Conservation (phyloP, 2,329 filamentous ascomycete species). For the Lasiodiplodia hormozganensis region DNA sequence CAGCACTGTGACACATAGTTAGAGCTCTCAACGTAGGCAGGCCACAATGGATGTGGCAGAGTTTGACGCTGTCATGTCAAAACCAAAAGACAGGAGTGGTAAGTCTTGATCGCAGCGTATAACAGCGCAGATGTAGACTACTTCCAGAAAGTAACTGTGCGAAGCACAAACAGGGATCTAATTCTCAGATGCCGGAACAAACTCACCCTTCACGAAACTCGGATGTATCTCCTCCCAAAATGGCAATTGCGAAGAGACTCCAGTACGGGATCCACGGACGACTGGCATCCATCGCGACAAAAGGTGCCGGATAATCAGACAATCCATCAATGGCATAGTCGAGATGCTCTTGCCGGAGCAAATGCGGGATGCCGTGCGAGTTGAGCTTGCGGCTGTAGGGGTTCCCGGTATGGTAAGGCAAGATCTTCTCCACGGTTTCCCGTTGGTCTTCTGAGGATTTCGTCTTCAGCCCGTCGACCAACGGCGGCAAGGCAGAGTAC, state of each 20-base stretch:
- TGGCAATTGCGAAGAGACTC: constrained; percentile 76
- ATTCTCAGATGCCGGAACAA: neutral
- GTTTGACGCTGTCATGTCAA: neutral
- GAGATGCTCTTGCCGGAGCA: constrained; percentile 70
- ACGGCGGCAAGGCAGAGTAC: constrained; percentile 53
- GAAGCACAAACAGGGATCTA: constrained; percentile 52
- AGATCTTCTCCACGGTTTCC: constrained; percentile 70
- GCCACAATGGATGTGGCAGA: neutral
- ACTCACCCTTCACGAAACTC: constrained; percentile 68
- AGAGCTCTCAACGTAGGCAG: neutral
- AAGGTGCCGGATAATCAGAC: constrained; percentile 70
- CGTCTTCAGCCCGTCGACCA: constrained; percentile 72
- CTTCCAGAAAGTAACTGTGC: constrained; percentile 75
- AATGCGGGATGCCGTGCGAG: constrained; percentile 72
- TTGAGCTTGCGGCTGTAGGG: constrained; percentile 66
- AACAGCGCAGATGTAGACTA: constrained; percentile 59
- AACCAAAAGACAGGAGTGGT: neutral
- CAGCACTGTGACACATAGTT: constrained; percentile 53
- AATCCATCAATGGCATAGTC: constrained; percentile 65
- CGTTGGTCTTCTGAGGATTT: constrained; percentile 73
- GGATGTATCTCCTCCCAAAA: constrained; percentile 64
- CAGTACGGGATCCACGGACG: constrained; percentile 96
- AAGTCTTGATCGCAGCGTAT: constrained; percentile 58
- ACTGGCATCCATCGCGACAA: constrained; percentile 80
- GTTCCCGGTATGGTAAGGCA: constrained; percentile 69